Evolutionary conservation across 805 yeast species (phyloP).

Genomic region (Ogataea siamensis): DNA sequence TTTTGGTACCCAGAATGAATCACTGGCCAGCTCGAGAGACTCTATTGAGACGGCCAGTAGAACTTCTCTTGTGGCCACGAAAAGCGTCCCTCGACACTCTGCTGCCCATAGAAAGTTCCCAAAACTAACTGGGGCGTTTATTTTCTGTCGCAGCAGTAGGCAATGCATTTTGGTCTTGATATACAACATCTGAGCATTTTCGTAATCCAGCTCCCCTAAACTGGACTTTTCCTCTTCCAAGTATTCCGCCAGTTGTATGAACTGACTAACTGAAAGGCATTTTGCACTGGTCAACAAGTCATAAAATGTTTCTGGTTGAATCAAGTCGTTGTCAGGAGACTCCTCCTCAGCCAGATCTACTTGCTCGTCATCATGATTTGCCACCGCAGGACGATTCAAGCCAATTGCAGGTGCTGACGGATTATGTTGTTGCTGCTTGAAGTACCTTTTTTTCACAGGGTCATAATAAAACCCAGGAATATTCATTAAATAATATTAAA

Average conservation of each 20-base stretch:
- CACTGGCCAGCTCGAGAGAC: not conserved
- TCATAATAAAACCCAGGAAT: constrained; percentile 26
- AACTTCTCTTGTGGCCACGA: constrained; percentile 4
- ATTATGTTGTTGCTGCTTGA: constrained; percentile 7
- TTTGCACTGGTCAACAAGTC: not conserved
- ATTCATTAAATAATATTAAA: constrained; percentile 4
- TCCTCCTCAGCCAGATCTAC: not conserved
- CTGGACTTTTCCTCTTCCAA: not conserved
- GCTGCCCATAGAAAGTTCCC: constrained; percentile 6
- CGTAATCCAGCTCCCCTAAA: not conserved
- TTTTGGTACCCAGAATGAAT: constrained; percentile 4
- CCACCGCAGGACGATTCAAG: not conserved
- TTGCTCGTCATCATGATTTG: not conserved
- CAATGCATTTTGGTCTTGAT: constrained; percentile 9
- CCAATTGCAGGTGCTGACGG: not conserved
- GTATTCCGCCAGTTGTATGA: not conserved
- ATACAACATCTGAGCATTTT: constrained; percentile 3
- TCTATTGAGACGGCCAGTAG: constrained; percentile 3
- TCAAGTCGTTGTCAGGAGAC: no score
- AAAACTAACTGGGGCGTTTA: constrained; percentile 1
- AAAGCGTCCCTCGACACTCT: constrained; percentile 3
- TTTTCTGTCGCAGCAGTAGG: constrained; percentile 1
- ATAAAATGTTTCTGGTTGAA: constrained; percentile 1
- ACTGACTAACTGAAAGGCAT: constrained; percentile 2
- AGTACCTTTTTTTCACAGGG: constrained; percentile 20